Conservation (phyloP, 495 filamentous ascomycete species). For the Xylaria cubensis region DNA sequence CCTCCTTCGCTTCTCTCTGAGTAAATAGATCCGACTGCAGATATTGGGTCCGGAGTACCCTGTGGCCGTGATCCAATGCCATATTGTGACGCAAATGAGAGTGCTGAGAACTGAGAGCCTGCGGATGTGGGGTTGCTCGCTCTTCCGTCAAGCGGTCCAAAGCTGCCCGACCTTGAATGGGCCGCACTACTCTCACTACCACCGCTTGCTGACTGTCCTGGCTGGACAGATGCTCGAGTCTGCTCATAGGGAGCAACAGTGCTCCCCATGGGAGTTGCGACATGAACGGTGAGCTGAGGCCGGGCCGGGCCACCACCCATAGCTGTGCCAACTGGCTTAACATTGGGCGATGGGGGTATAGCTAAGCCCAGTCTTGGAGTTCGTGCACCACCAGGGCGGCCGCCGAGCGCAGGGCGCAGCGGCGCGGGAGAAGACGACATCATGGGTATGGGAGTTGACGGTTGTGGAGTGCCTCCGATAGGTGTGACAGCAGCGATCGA, state of each 20-base stretch:
- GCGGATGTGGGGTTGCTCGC: slow-evolving; percentile 79
- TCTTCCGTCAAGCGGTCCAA: slow-evolving; percentile 73
- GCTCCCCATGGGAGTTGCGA: slow-evolving; percentile 86
- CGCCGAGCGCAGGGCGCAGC: slow-evolving; percentile 82
- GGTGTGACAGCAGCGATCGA: slow-evolving; percentile 34
- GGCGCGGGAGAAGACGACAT: slow-evolving; percentile 81
- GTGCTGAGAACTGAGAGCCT: slow-evolving; percentile 77
- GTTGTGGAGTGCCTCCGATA: slow-evolving; percentile 36
- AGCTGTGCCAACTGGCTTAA: slow-evolving; percentile 67
- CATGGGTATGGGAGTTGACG: slow-evolving; percentile 53
- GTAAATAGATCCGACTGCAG: slow-evolving; percentile 83
- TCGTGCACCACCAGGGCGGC: slow-evolving; percentile 67
- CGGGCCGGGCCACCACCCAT: slow-evolving; percentile 41
- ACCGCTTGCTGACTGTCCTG: slow-evolving; percentile 68
- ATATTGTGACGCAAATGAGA: slow-evolving; percentile 76
- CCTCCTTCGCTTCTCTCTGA: slow-evolving; percentile 72
- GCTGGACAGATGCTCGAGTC: slow-evolving; percentile 51
- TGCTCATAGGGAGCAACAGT: slow-evolving; percentile 68
- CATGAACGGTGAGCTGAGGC: slow-evolving; percentile 68
- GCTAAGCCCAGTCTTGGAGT: slow-evolving; percentile 83
- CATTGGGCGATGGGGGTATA: slow-evolving; percentile 83
- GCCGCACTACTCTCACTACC: slow-evolving; percentile 69
- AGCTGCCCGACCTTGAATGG: slow-evolving; percentile 77
- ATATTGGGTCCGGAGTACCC: slow-evolving; percentile 83
- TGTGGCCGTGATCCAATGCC: slow-evolving; percentile 61